Conservation (phyloP, 352 stramenopile genomes). For the Aphanomyces stellatus region DNA sequence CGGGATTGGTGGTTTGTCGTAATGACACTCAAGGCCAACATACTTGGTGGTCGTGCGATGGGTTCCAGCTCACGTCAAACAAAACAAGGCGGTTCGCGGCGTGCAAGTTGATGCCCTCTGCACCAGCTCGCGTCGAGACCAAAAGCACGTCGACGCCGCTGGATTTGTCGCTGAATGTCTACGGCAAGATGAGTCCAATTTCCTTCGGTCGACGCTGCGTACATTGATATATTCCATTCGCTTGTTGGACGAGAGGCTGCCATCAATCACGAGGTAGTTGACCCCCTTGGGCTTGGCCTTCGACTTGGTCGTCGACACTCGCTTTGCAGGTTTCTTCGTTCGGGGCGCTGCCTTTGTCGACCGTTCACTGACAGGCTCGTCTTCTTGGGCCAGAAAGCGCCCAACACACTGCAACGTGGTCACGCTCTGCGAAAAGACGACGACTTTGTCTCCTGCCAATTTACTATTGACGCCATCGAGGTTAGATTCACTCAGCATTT, state of each 20-base stretch:
- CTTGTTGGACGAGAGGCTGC: constrained; percentile 58
- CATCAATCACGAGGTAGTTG: constrained; percentile 70
- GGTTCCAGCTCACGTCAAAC: constrained; percentile 89
- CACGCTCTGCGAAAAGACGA: constrained; percentile 85
- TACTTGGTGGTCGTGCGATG: constrained; percentile 84
- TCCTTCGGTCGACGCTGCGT: neutral
- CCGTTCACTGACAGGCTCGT: constrained; percentile 20
- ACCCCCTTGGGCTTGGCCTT: too few species aligned
- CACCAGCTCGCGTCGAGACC: constrained; percentile 71
- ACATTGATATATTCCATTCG: constrained; percentile 82
- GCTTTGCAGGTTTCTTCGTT: neutral
- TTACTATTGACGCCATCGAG: neutral
- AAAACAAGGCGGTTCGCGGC: constrained; percentile 85
- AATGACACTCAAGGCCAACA: neutral
- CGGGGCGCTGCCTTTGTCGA: neutral
- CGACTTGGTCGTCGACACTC: too few species aligned
- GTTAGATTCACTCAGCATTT: neutral
- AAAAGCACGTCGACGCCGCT: constrained; percentile 61
- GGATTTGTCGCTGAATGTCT: constrained; percentile 51
- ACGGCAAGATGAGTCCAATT: neutral
- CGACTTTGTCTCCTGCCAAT: constrained; percentile 62
- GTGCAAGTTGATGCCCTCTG: constrained; percentile 84
- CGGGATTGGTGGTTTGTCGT: neutral
- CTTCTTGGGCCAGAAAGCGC: constrained; percentile 43
- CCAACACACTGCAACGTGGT: constrained; percentile 74